Base-by-base conservation (phyloP, 257 asterid species). In the Solanum boliviense region DNA sequence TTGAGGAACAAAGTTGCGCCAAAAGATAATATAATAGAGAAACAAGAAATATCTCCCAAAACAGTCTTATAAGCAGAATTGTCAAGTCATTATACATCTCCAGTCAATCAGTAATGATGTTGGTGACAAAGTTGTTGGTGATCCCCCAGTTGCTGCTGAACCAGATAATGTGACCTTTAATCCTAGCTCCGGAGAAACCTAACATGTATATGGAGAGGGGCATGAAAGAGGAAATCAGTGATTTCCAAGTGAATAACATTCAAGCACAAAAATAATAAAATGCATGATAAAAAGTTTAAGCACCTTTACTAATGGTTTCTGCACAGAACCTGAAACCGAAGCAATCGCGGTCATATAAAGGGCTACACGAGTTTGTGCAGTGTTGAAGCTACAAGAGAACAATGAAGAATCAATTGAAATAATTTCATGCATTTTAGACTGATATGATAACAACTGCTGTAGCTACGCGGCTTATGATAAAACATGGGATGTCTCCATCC, bases 41-140 rank as follows among this genome's bases (percentile, higher is more conserved):
- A 27, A 27, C 85, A 81, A 16, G 85, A 9, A 81, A 44, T 7
- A 4, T 81, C 67, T 81, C 39, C 35, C 39, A 31, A 34, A 78
- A 39, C 21, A 60, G 52, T 13, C 78, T 25, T 32, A 23, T 13
- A 25, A 84, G 56, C 18, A 23, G 39, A 46, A 81, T n/a, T 46
- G 85, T 81, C 21, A 52, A 65, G 87, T 36, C 52, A 84, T 83
- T 36, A 23, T 93, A 97, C 99, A 97, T 92, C 91, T 95, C 99
- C 99, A 97, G 23, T 94, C 94, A 76, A 97, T 87, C 86, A 87
- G 71, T 83, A 95, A 88, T 86, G 84, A 89, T 85, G 97, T 90
- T 85, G 99, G 99, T 86, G 99, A 94, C 89, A 97, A 92, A 75
- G 98, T 95, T 86, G 98, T 95, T 15, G 99, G 99, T 67, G 96